Conservation (phyloP, 192 early-diverging fungal species). For the Rhizophagus clarus region DNA sequence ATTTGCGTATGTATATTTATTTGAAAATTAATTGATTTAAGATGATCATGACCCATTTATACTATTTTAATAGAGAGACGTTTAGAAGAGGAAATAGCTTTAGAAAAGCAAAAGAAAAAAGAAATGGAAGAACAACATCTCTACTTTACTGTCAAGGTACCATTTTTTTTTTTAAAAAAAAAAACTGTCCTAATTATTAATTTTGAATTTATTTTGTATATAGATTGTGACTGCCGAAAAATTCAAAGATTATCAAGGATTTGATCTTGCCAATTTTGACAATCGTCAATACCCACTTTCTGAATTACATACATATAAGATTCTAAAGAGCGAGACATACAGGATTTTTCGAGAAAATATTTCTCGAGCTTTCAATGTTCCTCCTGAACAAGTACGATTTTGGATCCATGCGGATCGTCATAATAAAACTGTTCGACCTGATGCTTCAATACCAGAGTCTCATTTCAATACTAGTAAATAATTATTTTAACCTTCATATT, state of each 20-base stretch:
- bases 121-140: slow-evolving; percentile 74
- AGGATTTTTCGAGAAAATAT: slow-evolving; percentile 57
- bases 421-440: slow-evolving; percentile 90
- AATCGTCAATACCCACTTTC: too few species aligned
- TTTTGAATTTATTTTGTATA: neutral
- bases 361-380: slow-evolving; percentile 46
- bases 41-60: too few species aligned
- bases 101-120: slow-evolving; percentile 59
- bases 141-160: slow-evolving; percentile 63
- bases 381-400: slow-evolving; percentile 64
- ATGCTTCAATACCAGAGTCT: slow-evolving; percentile 60
- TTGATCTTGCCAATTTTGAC: slow-evolving; percentile 84
- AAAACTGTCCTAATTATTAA: too few species aligned
- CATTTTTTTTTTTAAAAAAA: too few species aligned
- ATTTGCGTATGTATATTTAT: slow-evolving; percentile 56
- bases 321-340: slow-evolving; percentile 62
- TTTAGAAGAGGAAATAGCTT: slow-evolving; percentile 66
- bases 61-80: slow-evolving; percentile 38
- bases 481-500: neutral
- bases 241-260: slow-evolving; percentile 74
- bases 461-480: slow-evolving; percentile 42
- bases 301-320: slow-evolving; percentile 41
- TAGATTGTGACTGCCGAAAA: slow-evolving; percentile 69
- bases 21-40: neutral
- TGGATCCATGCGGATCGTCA: slow-evolving; percentile 88